Evolutionary conservation across 1,284 basidiomycete genomes (phyloP).

Genomic region (Porogramme epimiltina): DNA sequence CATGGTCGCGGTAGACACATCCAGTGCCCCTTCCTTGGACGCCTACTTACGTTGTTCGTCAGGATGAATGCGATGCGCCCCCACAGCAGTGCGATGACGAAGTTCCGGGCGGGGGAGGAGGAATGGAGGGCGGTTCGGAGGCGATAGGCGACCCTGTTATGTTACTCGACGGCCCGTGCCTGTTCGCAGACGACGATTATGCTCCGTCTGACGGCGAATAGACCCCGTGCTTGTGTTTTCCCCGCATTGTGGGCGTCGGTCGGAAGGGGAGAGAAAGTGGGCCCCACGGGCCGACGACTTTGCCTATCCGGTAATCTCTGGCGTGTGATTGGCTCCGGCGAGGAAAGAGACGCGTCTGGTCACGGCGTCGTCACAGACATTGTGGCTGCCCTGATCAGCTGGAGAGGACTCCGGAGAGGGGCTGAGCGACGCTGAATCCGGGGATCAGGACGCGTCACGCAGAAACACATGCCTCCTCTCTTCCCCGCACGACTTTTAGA

Average conservation of each 20-base stretch:
- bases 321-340: slow-evolving; percentile 5
- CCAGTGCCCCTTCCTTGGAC: no score
- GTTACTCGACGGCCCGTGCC: slow-evolving; percentile 22
- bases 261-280: no score
- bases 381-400: no score
- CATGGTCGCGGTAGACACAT: no score
- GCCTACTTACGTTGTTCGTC: no score
- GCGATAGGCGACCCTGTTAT: not conserved
- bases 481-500: slow-evolving; percentile 11
- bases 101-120: not conserved
- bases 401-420: not conserved
- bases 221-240: no score
- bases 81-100: not conserved
- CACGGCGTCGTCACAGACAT: no score
- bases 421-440: slow-evolving; percentile 2
- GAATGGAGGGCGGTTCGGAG: not conserved
- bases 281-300: no score
- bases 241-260: no score
- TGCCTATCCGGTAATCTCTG: not conserved
- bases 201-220: not conserved
- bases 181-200: slow-evolving; percentile 19
- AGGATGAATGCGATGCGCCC: no score
- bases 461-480: slow-evolving; percentile 16
- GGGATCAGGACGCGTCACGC: slow-evolving; percentile 12
- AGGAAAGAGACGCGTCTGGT: slow-evolving; percentile 4